Evolutionary conservation across 2,329 filamentous ascomycete species (phyloP).

Genomic region (Pseudogymnoascus destructans): DNA sequence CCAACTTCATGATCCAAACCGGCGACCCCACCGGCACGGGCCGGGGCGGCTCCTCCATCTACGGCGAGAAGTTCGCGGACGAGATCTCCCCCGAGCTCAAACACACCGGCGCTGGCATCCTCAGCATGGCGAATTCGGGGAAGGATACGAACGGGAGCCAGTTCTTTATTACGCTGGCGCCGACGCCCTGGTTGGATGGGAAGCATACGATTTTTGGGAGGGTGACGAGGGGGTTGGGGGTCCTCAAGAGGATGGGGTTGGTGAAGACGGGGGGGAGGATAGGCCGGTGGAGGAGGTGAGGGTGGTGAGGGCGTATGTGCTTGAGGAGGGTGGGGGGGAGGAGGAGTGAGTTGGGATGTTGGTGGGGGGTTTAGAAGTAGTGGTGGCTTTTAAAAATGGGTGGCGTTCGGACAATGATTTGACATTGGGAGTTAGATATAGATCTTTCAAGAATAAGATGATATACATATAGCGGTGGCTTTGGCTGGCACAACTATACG

Average conservation of each 20-base stretch:
- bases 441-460: not conserved
- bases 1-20: constrained; percentile 91
- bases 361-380: not conserved
- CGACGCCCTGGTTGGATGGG: constrained; percentile 90
- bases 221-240: constrained; percentile 67
- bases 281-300: constrained; percentile 69
- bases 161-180: constrained; percentile 91
- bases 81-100: constrained; percentile 70
- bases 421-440: not conserved
- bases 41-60: constrained; percentile 77
- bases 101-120: constrained; percentile 84
- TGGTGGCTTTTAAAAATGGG: not conserved
- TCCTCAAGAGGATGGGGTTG: constrained; percentile 78
- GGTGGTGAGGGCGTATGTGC: constrained; percentile 58
- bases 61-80: constrained; percentile 86
- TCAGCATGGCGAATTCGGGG: constrained; percentile 93
- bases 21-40: constrained; percentile 92
- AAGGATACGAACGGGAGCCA: constrained; percentile 89
- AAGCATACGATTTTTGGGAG: constrained; percentile 96
- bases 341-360: constrained; percentile 17
- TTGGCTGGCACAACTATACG: not conserved
- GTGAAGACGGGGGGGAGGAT: constrained; percentile 76
- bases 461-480: not conserved
- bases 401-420: not conserved
- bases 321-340: constrained; percentile 38